Base-by-base conservation (phyloP, 257 asterid genomes). In the Vinca minor region DNA sequence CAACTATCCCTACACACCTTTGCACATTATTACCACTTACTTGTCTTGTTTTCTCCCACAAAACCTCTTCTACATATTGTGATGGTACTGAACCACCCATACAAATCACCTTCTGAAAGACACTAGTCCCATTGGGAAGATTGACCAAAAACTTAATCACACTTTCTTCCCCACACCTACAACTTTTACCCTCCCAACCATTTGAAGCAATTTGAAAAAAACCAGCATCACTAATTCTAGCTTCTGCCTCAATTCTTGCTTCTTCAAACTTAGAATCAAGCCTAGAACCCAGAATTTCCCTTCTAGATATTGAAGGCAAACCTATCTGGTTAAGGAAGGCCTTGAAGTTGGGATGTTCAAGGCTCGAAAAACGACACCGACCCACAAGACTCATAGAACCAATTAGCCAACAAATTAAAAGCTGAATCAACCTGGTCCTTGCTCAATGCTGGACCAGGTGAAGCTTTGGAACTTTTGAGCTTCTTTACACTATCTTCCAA, bases 401-500 rank as follows among this genome's bases (percentile, higher is more conserved):
- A 89, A 71, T 85, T 95, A 32, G 95, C 87, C 45, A 89, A 49
- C 55, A 74, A 67, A 56, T 75, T 80, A 45, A 85, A 70, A 56
- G 95, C 91, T 13, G 75, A 77, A 68, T 78, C 81, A 32, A 83
- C 79, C 71, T 80, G 95, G 38, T 81, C 79, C 66, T 83, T 87
- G 71, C 77, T 77, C 71, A 89, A 62, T 26, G 84, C 57, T 44
- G 84, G 78, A 46, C 81, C 65, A 21, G 94, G 87, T 1, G 87
- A 84, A 8, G 80, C 67, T 74, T 82, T 83, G 23, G 83, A 86
- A 64, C 87, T 81, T 70, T 82, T 86, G 34, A 89, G 85, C 87
- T 74, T 86, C 82, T 84, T 89, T 59, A 89, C 96, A 42, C 95
- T 89, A 15, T 84, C 84, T 68, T 89, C 96, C 81, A 89, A 62